Conservation (phyloP, 2,329 filamentous ascomycete genomes). For the Fusarium lateritium region DNA sequence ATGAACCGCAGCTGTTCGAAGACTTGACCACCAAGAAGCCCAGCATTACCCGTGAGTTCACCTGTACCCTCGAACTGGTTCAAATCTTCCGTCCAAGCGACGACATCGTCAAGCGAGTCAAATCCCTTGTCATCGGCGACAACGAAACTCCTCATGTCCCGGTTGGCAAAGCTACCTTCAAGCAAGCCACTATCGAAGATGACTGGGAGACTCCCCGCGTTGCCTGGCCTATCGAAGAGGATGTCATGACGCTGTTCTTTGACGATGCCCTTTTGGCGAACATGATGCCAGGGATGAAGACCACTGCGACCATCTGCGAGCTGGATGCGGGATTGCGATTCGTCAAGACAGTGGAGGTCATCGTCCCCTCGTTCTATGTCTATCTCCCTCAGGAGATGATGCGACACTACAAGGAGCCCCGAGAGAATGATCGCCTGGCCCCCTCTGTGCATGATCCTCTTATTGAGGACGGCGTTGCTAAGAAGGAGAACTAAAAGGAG, state of each 20-base stretch:
- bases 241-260: conserved; percentile 70
- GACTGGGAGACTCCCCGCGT: conserved; percentile 59
- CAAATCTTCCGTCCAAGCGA: conserved; percentile 63
- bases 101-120: conserved; percentile 62
- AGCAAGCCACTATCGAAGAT: conserved; percentile 63
- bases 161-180: conserved; percentile 62
- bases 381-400: conserved; percentile 80
- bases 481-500: conserved; percentile 32
- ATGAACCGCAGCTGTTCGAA: conserved; percentile 52
- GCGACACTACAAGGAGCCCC: conserved; percentile 74
- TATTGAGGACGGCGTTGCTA: conserved; percentile 44
- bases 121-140: conserved; percentile 53
- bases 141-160: conserved; percentile 55
- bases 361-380: conserved; percentile 74
- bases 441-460: conserved; percentile 59
- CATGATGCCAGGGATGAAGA: conserved; percentile 76
- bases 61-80: conserved; percentile 73
- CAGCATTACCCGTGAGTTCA: conserved; percentile 61
- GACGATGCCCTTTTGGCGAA: conserved; percentile 70
- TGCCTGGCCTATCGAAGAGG: conserved; percentile 30
- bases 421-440: conserved; percentile 59
- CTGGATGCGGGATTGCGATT: conserved; percentile 75
- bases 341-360: conserved; percentile 69
- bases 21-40: conserved; percentile 43
- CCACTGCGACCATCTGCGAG: conserved; percentile 69